A percentile compares a stretch with the other conserved stretches of the same genome.
These are phyloP conservation scores for Curvularia hawaiiensis DNA, from an alignment of 2,329 filamentous ascomycete genomes.

Conservation along the genomic window DNA sequence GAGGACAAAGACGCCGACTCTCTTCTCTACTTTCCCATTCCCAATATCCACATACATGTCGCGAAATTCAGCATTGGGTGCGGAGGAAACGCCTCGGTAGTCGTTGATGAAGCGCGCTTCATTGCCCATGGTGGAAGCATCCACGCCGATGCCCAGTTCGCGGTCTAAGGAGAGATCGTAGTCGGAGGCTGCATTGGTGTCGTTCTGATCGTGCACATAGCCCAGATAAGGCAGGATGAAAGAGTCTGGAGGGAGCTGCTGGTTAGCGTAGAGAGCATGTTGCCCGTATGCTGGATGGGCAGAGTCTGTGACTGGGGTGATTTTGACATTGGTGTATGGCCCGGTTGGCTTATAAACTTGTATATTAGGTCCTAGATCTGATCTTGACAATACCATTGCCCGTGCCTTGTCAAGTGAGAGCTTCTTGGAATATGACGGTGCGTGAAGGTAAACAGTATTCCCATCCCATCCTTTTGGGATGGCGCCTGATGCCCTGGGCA, in stretches of 20 bases:
- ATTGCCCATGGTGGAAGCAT: conserved; percentile 56
- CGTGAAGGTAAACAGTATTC: conserved; percentile 33
- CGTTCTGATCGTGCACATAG: conserved; percentile 52
- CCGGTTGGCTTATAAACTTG: conserved; percentile 21
- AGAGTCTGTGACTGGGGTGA: conserved; percentile 48
- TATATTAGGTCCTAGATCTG: conserved; percentile 22
- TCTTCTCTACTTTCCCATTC: conserved; percentile 50
- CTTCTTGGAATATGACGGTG: conserved; percentile 41
- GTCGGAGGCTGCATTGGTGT: conserved; percentile 51
- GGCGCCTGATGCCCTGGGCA: conserved; percentile 7
- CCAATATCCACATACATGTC: conserved; percentile 48
- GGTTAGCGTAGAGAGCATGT: conserved; percentile 54
- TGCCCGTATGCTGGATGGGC: conserved; percentile 57
- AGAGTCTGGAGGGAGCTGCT: conserved; percentile 50
- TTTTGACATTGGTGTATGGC: conserved; percentile 49
- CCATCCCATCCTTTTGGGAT: conserved; percentile 42
- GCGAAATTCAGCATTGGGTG: conserved; percentile 52
- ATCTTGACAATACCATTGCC: conserved; percentile 28
- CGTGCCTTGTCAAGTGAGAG: conserved; percentile 30
- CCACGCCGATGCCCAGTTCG: conserved; percentile 55
- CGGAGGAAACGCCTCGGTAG: conserved; percentile 54
- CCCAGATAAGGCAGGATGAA: conserved; percentile 59
- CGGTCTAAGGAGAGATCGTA: conserved; percentile 60
- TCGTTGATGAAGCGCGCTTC: conserved; percentile 61
- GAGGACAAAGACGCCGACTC: conserved; percentile 58